Base-by-base conservation (phyloP, 2,329 filamentous ascomycete species). In the Talaromyces sp. region DNA sequence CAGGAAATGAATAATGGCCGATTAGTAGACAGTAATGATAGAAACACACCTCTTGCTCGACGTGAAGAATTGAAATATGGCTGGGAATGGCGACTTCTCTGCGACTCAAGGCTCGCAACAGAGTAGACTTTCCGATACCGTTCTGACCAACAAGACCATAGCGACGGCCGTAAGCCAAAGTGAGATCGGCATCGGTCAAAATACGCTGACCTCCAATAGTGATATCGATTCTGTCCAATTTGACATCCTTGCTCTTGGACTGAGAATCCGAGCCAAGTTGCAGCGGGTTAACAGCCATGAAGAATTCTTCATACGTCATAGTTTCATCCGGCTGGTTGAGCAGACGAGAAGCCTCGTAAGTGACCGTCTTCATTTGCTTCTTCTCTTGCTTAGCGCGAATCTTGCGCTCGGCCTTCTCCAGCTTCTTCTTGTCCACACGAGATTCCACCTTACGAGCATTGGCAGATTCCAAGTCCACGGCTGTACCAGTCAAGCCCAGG, bases 71-170 rank as follows among this genome's bases (percentile, higher is more conserved):
- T 10, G 94, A 97, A 61, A 99, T 99, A 65, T 99, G 93, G 1
- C 90, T 95, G 10, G 94, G 94, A 75, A 99, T 94, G 4, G 92
- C 84, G 54, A 99, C 84, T 70, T 99, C 94, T 88, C 94, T 86
- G 67, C 91, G 86, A 67, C 92, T 95, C 61, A 99, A 80, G 14
- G 94, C 94, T 63, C 94, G 85, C 57, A 99, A 82, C 60, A 99
- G 80, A n/a, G 94, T 99, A 70, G 91, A 91, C 83, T 94, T 93
- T 82, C 90, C 94, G 60, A 99, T 93, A 91, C 94, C 94, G 84
- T 99, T 99, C 82, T 97, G 90, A 82, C 94, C 94, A 63, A 99
- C 94, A 60, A 99, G 80, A 85, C 94, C 94, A 75, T 99, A 99
- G 61, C 94, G 87, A 70, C 92, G 87, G 48, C 93, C 91, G 72